These are phyloP conservation scores for Aspergillus egyptiacus DNA, from an alignment of 495 filamentous ascomycete species.

Conservation along the genomic window DNA sequence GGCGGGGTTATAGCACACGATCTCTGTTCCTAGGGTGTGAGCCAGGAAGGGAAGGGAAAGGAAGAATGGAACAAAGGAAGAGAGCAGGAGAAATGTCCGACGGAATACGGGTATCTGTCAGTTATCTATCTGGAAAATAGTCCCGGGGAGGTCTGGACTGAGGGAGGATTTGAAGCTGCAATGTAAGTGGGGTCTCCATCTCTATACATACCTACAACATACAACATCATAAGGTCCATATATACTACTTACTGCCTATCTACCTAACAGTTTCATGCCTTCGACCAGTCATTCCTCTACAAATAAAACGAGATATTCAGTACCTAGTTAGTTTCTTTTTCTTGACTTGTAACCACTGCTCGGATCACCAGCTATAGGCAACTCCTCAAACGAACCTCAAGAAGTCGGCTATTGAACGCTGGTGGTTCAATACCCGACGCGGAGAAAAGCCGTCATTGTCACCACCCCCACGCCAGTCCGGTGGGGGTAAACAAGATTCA, in stretches of 20 bases:
- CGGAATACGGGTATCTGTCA: neutral
- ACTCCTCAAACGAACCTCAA: neutral
- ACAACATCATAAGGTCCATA: neutral
- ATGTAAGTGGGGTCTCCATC: neutral
- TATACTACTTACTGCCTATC: too few relatives aligned
- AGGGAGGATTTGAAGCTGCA: neutral
- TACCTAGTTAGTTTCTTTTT: too few relatives aligned
- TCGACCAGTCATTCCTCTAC: too few relatives aligned
- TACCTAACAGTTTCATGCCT: too few relatives aligned
- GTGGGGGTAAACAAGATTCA: constrained; percentile 1
- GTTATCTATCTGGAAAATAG: neutral
- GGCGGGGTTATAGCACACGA: neutral
- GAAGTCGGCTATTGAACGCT: constrained; percentile 30
- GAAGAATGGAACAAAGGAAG: constrained; percentile 6
- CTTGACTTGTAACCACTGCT: too few relatives aligned
- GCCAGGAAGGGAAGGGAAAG: neutral
- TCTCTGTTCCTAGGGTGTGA: constrained; percentile 18
- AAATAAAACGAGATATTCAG: too few relatives aligned
- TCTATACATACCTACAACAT: neutral
- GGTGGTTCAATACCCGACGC: constrained; percentile 32
- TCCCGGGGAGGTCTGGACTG: neutral
- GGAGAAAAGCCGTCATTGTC: constrained; percentile 27
- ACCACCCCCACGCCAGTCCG: constrained; percentile 14
- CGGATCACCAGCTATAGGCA: too few relatives aligned
- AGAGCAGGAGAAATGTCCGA: constrained; percentile 1